Evolutionary conservation across 176 grass and related monocot genomes (phyloP).

Genomic region (Poa pratensis): DNA sequence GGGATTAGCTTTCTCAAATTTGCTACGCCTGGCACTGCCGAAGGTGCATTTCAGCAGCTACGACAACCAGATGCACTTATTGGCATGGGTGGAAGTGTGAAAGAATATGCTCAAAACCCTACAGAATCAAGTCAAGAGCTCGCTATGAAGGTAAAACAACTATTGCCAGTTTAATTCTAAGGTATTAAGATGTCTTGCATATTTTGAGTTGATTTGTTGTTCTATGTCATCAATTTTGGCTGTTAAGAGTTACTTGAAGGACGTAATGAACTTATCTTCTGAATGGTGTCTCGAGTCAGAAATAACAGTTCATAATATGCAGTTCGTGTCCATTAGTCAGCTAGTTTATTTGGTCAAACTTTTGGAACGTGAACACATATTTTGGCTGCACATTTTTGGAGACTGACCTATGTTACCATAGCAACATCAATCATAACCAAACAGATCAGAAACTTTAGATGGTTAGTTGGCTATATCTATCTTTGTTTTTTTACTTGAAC

Average conservation of each 20-base stretch:
- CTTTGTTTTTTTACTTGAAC: neutral
- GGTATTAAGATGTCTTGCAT: neutral
- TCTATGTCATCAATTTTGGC: neutral
- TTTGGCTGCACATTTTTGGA: slow-evolving; percentile 24
- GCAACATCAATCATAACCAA: slow-evolving; percentile 13
- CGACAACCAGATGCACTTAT: slow-evolving; percentile 60
- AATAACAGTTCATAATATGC: slow-evolving; percentile 11
- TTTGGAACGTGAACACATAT: slow-evolving; percentile 13
- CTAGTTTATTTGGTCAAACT: slow-evolving; percentile 18
- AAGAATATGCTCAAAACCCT: slow-evolving; percentile 57
- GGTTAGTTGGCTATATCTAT: slow-evolving; percentile 17
- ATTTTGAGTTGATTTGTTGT: slow-evolving; percentile 7
- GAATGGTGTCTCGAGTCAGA: neutral
- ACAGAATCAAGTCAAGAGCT: slow-evolving; percentile 49
- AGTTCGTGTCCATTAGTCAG: neutral
- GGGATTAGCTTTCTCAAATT: slow-evolving; percentile 79
- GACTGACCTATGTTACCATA: slow-evolving; percentile 29
- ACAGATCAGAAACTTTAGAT: neutral
- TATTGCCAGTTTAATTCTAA: slow-evolving; percentile 15
- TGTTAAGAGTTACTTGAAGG: neutral
- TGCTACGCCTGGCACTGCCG: slow-evolving; percentile 50
- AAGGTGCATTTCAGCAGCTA: slow-evolving; percentile 64
- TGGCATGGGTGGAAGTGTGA: slow-evolving; percentile 58
- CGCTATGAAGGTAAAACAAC: slow-evolving; percentile 57
- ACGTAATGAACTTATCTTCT: slow-evolving; percentile 14